phyloP scores from a whole-genome alignment of 768 basidiomycete species.

The Leucogyrophana mollusca region DNA sequence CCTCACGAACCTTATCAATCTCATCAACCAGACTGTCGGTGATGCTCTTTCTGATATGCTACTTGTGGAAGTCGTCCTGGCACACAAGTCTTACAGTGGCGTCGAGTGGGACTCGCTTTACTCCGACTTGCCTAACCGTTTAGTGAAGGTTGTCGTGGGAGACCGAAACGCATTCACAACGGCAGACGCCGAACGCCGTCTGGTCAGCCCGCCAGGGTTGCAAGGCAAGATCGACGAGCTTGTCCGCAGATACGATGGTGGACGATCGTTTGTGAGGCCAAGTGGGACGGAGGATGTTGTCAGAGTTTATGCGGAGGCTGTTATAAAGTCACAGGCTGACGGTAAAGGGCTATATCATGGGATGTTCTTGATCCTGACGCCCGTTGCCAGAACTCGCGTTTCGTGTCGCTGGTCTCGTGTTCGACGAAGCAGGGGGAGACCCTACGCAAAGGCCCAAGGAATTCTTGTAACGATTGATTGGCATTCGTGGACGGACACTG shows the following conservation, averaged over 20 bases:
- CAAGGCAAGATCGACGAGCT: conserved; percentile 83
- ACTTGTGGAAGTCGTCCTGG: conserved; percentile 88
- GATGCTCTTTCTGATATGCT: conserved; percentile 96
- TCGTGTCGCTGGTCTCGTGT: conserved; percentile 82
- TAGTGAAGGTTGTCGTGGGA: conserved; percentile 88
- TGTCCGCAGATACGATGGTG: conserved; percentile 73
- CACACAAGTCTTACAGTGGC: conserved; percentile 82
- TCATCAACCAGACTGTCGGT: conserved; percentile 98
- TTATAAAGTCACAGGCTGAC: conserved; percentile 69
- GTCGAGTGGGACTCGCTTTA: conserved; percentile 93
- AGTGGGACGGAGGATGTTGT: conserved; percentile 99
- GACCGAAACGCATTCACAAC: conserved; percentile 86
- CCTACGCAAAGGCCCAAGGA: conserved; percentile 73
- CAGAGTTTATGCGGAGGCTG: conserved; percentile 94
- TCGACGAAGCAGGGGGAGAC: conserved; percentile 82
- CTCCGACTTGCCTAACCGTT: conserved; percentile 88
- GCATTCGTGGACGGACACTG: neutral
- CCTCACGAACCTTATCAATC: conserved; percentile 70
- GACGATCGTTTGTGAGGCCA: conserved; percentile 91
- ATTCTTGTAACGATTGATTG: conserved; percentile 53
- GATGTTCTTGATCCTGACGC: conserved; percentile 2
- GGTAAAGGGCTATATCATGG: conserved; percentile 50
- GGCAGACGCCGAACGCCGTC: conserved; percentile 87
- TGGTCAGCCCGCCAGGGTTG: conserved; percentile 76
- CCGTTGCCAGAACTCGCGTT: conserved; percentile 69